A percentile compares a stretch with the other conserved stretches of the same genome.
phyloP scores from a whole-genome alignment of 257 asterid species.

The Salvia splendens region DNA sequence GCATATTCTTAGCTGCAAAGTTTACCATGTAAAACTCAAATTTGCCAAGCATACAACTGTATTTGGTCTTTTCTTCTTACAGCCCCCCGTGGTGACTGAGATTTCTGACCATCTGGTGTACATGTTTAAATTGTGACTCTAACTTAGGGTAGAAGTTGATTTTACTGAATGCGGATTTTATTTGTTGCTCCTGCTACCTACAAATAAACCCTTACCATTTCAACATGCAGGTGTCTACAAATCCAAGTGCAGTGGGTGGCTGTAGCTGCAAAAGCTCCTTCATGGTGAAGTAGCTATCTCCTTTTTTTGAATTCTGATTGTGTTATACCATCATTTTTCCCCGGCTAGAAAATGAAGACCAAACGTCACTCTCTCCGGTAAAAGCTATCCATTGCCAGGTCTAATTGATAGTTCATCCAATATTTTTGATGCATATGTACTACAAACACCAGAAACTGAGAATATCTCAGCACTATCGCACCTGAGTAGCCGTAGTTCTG shows the following conservation, averaged over 20 bases:
- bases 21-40: neutral
- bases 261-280: slow-evolving; percentile 96
- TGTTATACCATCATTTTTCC: slow-evolving; percentile 7
- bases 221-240: slow-evolving; percentile 67
- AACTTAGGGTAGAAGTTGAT: slow-evolving; percentile 19
- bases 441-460: slow-evolving; percentile 16
- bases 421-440: slow-evolving; percentile 13
- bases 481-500: slow-evolving; percentile 1
- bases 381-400: neutral
- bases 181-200: neutral
- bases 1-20: neutral
- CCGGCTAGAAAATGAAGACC: slow-evolving; percentile 14
- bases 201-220: neutral
- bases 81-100: neutral
- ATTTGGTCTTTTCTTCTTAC: neutral
- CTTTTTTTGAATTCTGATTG: slow-evolving; percentile 14
- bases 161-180: neutral
- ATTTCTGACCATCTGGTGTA: slow-evolving; percentile 1
- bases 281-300: slow-evolving; percentile 51
- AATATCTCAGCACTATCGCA: neutral
- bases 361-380: slow-evolving; percentile 18
- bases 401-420: slow-evolving; percentile 22
- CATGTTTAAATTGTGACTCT: neutral
- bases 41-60: neutral
- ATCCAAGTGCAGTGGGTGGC: slow-evolving; percentile 97